Conservation (phyloP, 805 yeast genomes). For the Lachancea thermotolerans region DNA sequence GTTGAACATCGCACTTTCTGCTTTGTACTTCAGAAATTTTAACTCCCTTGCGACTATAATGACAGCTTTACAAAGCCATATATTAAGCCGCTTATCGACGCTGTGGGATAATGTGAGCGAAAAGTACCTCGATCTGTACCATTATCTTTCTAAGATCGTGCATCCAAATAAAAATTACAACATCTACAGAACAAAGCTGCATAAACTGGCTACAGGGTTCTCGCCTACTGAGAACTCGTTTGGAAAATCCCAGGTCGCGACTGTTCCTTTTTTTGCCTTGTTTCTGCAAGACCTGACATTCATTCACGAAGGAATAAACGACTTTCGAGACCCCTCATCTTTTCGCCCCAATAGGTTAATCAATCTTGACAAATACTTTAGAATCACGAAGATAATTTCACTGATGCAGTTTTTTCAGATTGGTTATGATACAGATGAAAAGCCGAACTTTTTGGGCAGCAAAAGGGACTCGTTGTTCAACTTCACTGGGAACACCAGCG, state of each 20-base stretch:
- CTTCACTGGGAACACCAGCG: slow-evolving; percentile 19
- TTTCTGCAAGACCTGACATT: slow-evolving; percentile 75
- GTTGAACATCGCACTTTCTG: slow-evolving; percentile 68
- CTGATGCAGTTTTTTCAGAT: slow-evolving; percentile 65
- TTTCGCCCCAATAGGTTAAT: slow-evolving; percentile 45
- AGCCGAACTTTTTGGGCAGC: slow-evolving; percentile 13
- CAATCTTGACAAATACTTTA: slow-evolving; percentile 67
- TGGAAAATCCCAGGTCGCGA: slow-evolving; percentile 40
- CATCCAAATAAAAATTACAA: slow-evolving; percentile 71
- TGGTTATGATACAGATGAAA: slow-evolving; percentile 35
- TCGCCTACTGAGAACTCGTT: slow-evolving; percentile 3
- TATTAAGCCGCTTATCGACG: slow-evolving; percentile 53
- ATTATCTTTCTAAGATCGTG: slow-evolving; percentile 57
- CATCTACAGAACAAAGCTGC: slow-evolving; percentile 58
- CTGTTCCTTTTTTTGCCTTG: slow-evolving; percentile 69
- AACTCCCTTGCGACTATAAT: slow-evolving; percentile 75
- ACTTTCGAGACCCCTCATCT: slow-evolving; percentile 51
- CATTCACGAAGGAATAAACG: slow-evolving; percentile 75
- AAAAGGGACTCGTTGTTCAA: slow-evolving; percentile 25
- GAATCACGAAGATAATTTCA: slow-evolving; percentile 57
- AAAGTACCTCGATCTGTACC: slow-evolving; percentile 56
- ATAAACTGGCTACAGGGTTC: slow-evolving; percentile 35
- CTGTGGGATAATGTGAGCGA: slow-evolving; percentile 54
- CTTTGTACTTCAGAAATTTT: slow-evolving; percentile 66
- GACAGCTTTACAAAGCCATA: slow-evolving; percentile 67